Evolutionary conservation across 345 rosid genomes (phyloP), one percentile per base, ranked within the genome.

Genomic region (Luvunga scandens): DNA sequence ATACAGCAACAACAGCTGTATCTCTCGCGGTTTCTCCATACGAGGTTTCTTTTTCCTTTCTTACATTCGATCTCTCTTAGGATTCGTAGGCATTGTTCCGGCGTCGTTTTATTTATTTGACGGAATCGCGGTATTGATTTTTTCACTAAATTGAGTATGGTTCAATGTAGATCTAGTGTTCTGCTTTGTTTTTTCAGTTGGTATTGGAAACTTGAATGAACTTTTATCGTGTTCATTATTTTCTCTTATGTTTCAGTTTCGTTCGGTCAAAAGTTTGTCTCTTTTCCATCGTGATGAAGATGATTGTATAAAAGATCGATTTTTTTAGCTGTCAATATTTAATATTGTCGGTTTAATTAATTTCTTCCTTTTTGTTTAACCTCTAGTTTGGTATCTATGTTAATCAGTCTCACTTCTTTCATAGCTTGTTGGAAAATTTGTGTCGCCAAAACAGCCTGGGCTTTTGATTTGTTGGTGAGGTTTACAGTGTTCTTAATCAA

Each of bases 41-140:
- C 27, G 28, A 68, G 82, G 82, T 80, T 9, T 42, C 36, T 75
- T 36, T 63, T 56, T 61, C 30, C 16, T 8, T 36, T 64, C 7
- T 64, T 69, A 6, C 12, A 16, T 28, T 70, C 0, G 24, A 27
- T 50, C 1, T 28, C 36, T 27, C 24, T 7, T 12, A 39, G 18
- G 72, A 25, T 69, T 70, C 31, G 2, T 53, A 14, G 27, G 16
- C 24, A 27, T 45, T 34, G 70, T 53, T 16, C 22, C 57, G 22
- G 7, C 57, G 57, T 18, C 57, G 57, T 53, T 53, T 53, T 53
- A 16, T 71, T 71, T 30, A 61, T 12, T 61, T 61, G 4, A 9
- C 38, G 30, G 45, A 71, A 55, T 56, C 22, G 2, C 45, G 27
- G 18, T 72, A 31, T 5, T 2, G 5, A 4, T 19, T 28, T 45